A percentile compares a stretch with the other conserved stretches of the same genome.
phyloP scores from a whole-genome alignment of 345 rosid species.

The Populus simonii region DNA sequence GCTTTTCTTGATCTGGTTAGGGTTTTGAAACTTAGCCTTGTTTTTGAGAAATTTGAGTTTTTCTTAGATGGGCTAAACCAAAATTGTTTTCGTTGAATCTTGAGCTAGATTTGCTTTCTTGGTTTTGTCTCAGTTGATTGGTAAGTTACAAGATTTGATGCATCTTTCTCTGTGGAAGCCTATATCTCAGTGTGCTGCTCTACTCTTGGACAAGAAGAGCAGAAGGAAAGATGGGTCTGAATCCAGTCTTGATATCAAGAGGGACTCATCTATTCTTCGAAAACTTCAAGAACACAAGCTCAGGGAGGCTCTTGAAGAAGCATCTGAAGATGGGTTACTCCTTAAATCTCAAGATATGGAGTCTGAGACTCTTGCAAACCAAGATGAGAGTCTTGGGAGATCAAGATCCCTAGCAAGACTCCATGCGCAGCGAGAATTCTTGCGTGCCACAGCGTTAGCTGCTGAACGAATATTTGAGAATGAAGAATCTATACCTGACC shows the following conservation, averaged over 20 bases:
- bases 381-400: slow-evolving; percentile 71
- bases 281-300: slow-evolving; percentile 80
- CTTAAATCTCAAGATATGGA: slow-evolving; percentile 79
- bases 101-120: slow-evolving; percentile 23
- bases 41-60: slow-evolving; percentile 6
- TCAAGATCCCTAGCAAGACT: slow-evolving; percentile 96
- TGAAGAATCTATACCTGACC: slow-evolving; percentile 66
- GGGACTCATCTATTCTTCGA: slow-evolving; percentile 52
- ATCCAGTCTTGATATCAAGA: slow-evolving; percentile 46
- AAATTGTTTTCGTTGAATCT: slow-evolving; percentile 5
- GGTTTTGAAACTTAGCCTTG: slow-evolving; percentile 17
- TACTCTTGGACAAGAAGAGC: slow-evolving; percentile 83
- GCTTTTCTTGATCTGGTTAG: slow-evolving; percentile 38
- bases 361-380: slow-evolving; percentile 43
- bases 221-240: slow-evolving; percentile 65
- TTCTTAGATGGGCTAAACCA: slow-evolving; percentile 30
- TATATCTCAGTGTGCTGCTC: slow-evolving; percentile 93
- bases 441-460: slow-evolving; percentile 84
- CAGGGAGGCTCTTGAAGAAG: slow-evolving; percentile 91
- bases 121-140: slow-evolving; percentile 22
- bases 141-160: slow-evolving; percentile 46
- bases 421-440: slow-evolving; percentile 84
- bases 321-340: slow-evolving; percentile 90
- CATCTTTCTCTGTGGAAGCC: slow-evolving; percentile 99
- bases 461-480: slow-evolving; percentile 72